These are phyloP conservation scores for Cystofilobasidium macerans DNA, from an alignment of 768 basidiomycete species.

Conservation along the genomic window DNA sequence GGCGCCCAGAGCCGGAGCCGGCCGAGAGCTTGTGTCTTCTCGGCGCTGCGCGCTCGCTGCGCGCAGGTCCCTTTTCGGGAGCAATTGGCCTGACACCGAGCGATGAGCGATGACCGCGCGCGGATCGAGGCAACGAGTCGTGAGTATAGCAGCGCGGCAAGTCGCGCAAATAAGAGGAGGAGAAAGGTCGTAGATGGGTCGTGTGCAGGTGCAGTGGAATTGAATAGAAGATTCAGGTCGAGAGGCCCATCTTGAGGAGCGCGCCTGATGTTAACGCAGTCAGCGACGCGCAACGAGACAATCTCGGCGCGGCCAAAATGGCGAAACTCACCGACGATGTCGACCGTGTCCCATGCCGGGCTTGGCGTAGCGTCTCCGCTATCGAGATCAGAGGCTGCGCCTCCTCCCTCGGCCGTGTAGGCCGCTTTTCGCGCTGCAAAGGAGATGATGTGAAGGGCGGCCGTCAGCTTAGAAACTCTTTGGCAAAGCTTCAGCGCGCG, in stretches of 20 bases:
- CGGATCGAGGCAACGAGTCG: not conserved
- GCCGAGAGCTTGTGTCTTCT: no score
- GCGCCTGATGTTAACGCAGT: no score
- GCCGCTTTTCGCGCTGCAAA: slow-evolving; percentile 17
- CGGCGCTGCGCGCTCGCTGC: no score
- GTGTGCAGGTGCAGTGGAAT: not conserved
- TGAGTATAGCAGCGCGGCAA: no score
- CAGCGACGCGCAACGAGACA: no score
- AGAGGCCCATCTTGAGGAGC: slow-evolving; percentile 22
- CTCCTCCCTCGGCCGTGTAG: not conserved
- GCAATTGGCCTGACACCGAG: not conserved
- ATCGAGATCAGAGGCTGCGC: no score
- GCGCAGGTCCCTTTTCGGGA: no score
- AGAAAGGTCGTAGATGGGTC: no score
- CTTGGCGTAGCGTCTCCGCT: not conserved
- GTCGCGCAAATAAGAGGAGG: not conserved
- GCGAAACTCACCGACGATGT: slow-evolving; percentile 15
- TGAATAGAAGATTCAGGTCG: not conserved
- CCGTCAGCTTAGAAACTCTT: not conserved
- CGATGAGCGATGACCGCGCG: not conserved
- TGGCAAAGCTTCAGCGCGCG: not conserved
- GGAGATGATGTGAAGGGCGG: not conserved
- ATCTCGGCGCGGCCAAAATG: no score
- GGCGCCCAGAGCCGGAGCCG: no score
- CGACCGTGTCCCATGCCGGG: slow-evolving; percentile 23